Percentiles rank a stretch among this genome's conserved stretches.
Conservation (phyloP, 73 alveolate species). For the Paramecium sonneborni region DNA sequence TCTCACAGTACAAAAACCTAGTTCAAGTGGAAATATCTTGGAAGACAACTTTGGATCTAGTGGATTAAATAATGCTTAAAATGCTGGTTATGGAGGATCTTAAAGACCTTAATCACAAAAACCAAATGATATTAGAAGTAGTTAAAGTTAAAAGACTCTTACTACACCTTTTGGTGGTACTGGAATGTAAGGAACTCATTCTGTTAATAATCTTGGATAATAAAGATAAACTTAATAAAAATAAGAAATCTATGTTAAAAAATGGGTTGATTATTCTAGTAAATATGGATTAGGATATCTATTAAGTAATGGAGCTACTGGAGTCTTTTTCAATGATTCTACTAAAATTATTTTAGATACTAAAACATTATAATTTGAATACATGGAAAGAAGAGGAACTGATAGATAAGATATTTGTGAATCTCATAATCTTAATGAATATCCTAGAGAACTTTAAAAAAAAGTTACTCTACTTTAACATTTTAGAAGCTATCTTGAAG, state of each 20-base stretch:
- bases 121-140: slow-evolving; percentile 53
- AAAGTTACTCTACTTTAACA: slow-evolving; percentile 69
- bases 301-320: slow-evolving; percentile 73
- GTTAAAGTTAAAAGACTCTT: slow-evolving; percentile 2
- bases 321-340: slow-evolving; percentile 80
- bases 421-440: slow-evolving; percentile 44
- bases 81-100: slow-evolving; percentile 6
- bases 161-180: slow-evolving; percentile 41
- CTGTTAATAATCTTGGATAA: not conserved
- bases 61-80: slow-evolving; percentile 5
- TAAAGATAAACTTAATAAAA: not conserved
- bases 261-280: slow-evolving; percentile 85
- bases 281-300: slow-evolving; percentile 83
- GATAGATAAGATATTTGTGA: slow-evolving; percentile 62
- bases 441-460: slow-evolving; percentile 67
- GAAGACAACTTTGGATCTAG: slow-evolving; percentile 36
- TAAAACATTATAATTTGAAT: slow-evolving; percentile 51
- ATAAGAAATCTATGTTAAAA: slow-evolving; percentile 65
- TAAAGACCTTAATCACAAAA: slow-evolving; percentile 32
- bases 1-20: not conserved
- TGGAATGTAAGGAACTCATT: not conserved
- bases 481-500: slow-evolving; percentile 70
- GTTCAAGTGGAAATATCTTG: slow-evolving; percentile 54
- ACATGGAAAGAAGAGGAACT: slow-evolving; percentile 63
- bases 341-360: slow-evolving; percentile 75